Evolutionary conservation across 192 early-diverging fungal genomes (phyloP), one percentile per base, ranked within the genome.

Genomic region (Mortierella claussenii): DNA sequence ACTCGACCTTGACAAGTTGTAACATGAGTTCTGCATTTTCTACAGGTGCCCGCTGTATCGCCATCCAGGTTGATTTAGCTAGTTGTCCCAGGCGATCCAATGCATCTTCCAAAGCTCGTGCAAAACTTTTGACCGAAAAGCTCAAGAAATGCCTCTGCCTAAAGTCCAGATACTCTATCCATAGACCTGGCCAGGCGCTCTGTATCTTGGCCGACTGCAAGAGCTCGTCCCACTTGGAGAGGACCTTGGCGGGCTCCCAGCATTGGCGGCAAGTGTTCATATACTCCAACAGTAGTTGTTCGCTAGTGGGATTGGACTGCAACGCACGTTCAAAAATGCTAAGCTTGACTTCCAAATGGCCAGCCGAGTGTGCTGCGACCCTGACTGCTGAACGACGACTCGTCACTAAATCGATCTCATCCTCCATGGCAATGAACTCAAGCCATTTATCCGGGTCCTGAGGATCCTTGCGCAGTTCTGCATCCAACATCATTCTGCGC

Each of bases 291-390:
- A 83, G 48, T 0, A 88, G 46, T 1, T 64, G 52, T 26, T 85
- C 75, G 54, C 78, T 55, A 4, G 68, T 70, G 0, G 87, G 85
- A 47, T 88, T 88, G n/a, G 66, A 53, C 11, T 80, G 64, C 13
- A 86, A 26, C 6, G 87, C 85, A 24, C 82, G 83, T 60, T 88
- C 87, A 62, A 80, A 85, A 33, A 86, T 85, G 26, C 87, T 86
- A 0, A 86, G 31, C 40, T 83, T 86, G 40, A 88, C 69, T 44
- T 85, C 87, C 18, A 60, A 55, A n/a, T 86, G 51, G 24, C 83
- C 78, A 9, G 73, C 24, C 4, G 73, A 59, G 45, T 78, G 76
- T 13, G 68, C 85, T 1, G 64, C 21, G 27, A 61, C 51, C 7
- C 48, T 13, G 4, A 50, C 52, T 6, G 40, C 51, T 20, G 78